phyloP scores from a whole-genome alignment of 202 grass and related monocot species.

The Bolboschoenoplectus hybrid region DNA sequence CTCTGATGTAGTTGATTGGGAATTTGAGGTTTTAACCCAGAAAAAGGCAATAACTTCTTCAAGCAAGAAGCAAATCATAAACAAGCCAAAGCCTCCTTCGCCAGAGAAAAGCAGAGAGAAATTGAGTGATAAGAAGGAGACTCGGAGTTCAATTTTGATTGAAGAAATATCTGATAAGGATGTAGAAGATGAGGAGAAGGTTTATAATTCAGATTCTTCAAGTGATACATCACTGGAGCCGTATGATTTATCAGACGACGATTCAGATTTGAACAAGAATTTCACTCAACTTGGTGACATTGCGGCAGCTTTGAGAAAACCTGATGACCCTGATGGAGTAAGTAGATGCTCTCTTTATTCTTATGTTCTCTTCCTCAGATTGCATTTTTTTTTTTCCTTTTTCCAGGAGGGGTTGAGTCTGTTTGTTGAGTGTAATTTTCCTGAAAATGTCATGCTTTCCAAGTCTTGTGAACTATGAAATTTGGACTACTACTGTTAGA shows the following conservation, averaged over 20 bases:
- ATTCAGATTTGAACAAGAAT: constrained; percentile 67
- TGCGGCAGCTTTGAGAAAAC: constrained; percentile 71
- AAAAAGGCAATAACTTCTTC: constrained; percentile 54
- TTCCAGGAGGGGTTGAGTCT: background rate
- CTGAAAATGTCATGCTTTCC: background rate
- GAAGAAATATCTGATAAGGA: constrained; percentile 52
- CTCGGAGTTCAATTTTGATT: constrained; percentile 40
- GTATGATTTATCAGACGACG: constrained; percentile 93
- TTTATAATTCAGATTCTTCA: constrained; percentile 54
- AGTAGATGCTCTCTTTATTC: constrained; percentile 45
- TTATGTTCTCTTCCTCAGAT: background rate
- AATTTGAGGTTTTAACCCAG: constrained; percentile 65
- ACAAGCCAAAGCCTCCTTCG: constrained; percentile 47
- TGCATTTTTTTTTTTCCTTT: background rate
- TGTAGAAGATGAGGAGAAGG: constrained; percentile 51
- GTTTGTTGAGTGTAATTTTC: background rate
- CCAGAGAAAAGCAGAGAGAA: constrained; percentile 49
- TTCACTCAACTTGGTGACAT: constrained; percentile 82
- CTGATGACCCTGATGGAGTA: constrained; percentile 93
- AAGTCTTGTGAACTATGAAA: constrained; percentile 14
- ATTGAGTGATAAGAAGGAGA: background rate
- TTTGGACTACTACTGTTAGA: background rate
- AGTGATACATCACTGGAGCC: constrained; percentile 86
- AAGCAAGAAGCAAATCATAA: constrained; percentile 46
- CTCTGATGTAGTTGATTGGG: constrained; percentile 84